Evolutionary conservation across 164 flowering plant genomes (phyloP).

Genomic region (Saururus chinensis): DNA sequence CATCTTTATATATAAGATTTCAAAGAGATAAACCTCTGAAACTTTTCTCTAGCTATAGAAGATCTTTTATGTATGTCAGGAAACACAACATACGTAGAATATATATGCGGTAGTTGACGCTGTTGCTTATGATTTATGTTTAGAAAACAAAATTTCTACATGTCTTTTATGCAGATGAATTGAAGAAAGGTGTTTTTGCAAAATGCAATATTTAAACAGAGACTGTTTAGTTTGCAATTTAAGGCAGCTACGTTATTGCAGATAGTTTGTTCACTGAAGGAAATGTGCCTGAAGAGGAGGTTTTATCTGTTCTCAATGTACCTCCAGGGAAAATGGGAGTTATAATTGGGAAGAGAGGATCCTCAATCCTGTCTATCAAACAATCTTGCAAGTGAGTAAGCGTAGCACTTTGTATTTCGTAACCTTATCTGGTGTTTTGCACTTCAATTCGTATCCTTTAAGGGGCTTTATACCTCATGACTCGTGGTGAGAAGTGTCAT

Average conservation of each 20-base stretch:
- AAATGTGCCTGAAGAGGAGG: conserved; percentile 61
- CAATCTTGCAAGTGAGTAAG: conserved; percentile 72
- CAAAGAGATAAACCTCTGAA: no score
- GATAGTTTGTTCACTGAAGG: conserved; percentile 36
- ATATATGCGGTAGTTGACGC: no score
- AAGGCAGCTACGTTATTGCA: conserved; percentile 11
- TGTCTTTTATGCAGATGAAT: no score
- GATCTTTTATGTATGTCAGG: no score
- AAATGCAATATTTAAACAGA: no score
- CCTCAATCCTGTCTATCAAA: conserved; percentile 63
- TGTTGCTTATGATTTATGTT: no score
- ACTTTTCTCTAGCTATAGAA: no score
- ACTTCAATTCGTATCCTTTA: not conserved
- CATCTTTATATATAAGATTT: no score
- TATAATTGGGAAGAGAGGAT: conserved; percentile 76
- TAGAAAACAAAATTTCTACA: no score
- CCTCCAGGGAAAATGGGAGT: conserved; percentile 91
- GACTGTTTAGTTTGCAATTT: not conserved
- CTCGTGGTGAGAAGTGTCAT: no score
- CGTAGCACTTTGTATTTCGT: not conserved
- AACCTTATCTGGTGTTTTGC: not conserved
- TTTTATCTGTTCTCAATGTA: conserved; percentile 72
- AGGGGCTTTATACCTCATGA: not conserved
- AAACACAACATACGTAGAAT: no score
- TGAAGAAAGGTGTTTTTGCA: no score